Conservation (phyloP, 768 basidiomycete genomes). For the Leccinellum albellum region DNA sequence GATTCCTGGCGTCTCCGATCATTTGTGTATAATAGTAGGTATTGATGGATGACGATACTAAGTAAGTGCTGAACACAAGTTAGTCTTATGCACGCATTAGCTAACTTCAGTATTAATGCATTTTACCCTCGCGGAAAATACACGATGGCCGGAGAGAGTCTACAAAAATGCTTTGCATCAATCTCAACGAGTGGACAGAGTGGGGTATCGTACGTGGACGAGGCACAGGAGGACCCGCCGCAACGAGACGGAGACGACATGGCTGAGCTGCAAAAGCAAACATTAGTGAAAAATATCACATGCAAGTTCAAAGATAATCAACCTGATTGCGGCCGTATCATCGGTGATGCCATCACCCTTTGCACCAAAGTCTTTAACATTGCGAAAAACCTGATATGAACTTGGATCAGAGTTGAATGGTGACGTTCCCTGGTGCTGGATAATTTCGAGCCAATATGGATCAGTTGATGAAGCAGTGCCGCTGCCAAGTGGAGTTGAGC, state of each 20-base stretch:
- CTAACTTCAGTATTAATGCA: background rate
- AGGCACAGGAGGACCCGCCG: conserved; percentile 43
- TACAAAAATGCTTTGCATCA: conserved; percentile 5
- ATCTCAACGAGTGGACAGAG: background rate
- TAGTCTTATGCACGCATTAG: background rate
- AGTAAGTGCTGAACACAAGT: conserved; percentile 49
- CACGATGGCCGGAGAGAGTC: conserved; percentile 58
- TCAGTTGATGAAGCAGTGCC: conserved; percentile 42
- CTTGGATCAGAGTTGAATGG: conserved; percentile 54
- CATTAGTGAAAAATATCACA: background rate
- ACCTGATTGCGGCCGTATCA: conserved; percentile 77
- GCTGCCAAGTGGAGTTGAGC: conserved; percentile 41
- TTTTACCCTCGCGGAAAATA: conserved; percentile 69
- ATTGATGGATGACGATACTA: conserved; percentile 61
- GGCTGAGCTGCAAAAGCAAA: conserved; percentile 43
- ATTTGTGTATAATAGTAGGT: conserved; percentile 76
- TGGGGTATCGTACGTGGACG: conserved; percentile 43
- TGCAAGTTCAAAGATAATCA: background rate
- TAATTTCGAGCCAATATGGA: conserved; percentile 68
- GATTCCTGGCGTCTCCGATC: conserved; percentile 67
- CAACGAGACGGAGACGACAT: conserved; percentile 63
- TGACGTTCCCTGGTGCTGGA: conserved; percentile 68
- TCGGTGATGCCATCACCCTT: conserved; percentile 63
- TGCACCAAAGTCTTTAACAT: conserved; percentile 62
- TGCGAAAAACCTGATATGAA: conserved; percentile 67